Conservation (phyloP, 2,329 filamentous ascomycete species). For the Aspergillus vadensis region DNA sequence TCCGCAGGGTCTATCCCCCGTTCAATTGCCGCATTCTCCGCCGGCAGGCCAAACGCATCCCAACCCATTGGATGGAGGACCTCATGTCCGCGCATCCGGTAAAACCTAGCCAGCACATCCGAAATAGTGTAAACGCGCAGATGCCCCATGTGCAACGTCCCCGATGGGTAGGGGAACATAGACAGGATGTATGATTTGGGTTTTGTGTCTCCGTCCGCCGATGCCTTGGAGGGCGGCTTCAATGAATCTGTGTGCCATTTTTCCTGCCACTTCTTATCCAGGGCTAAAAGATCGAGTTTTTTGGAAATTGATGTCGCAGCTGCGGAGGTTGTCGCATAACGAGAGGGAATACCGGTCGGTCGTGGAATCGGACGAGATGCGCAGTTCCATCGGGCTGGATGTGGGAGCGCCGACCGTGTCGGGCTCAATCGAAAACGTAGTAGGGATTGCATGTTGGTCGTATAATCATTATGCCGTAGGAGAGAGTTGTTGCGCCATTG, state of each 20-base stretch:
- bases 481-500: slow-evolving; percentile 1
- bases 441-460: slow-evolving; percentile 31
- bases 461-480: slow-evolving; percentile 24
- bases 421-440: slow-evolving; percentile 30
- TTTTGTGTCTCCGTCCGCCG: slow-evolving; percentile 25
- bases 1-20: slow-evolving; percentile 72
- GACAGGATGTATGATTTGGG: slow-evolving; percentile 70
- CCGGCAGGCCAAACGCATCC: slow-evolving; percentile 89
- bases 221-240: neutral
- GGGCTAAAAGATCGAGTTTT: slow-evolving; percentile 47
- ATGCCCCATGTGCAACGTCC: slow-evolving; percentile 82
- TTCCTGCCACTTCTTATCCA: slow-evolving; percentile 59
- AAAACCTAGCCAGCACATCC: slow-evolving; percentile 78
- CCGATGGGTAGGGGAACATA: slow-evolving; percentile 94
- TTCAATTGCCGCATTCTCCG: slow-evolving; percentile 89
- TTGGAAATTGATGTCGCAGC: slow-evolving; percentile 17
- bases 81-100: slow-evolving; percentile 70
- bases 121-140: slow-evolving; percentile 88
- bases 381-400: slow-evolving; percentile 19
- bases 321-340: slow-evolving; percentile 32
- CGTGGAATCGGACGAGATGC: slow-evolving; percentile 13
- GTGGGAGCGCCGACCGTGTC: slow-evolving; percentile 22
- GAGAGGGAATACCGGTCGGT: slow-evolving; percentile 16
- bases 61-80: slow-evolving; percentile 91
- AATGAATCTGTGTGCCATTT: slow-evolving; percentile 45